Percentiles rank a stretch among this genome's conserved stretches.
Evolutionary conservation across 1,284 basidiomycete species (phyloP).

Genomic region (Puccinia sorghi): DNA sequence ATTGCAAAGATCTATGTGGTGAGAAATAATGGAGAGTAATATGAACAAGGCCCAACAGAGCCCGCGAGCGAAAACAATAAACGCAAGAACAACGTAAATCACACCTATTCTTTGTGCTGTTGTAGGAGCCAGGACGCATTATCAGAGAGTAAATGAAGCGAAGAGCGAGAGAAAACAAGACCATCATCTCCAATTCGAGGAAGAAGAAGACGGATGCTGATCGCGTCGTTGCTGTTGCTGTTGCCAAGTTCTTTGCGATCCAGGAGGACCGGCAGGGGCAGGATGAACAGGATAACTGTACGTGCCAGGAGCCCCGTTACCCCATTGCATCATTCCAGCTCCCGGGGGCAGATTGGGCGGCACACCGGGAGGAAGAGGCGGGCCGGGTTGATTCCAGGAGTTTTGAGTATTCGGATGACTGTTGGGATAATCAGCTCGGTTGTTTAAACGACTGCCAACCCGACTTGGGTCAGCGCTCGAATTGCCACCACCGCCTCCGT

Average conservation of each 20-base stretch:
- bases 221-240: conserved; percentile 9
- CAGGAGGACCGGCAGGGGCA: neutral
- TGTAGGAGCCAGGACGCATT: neutral
- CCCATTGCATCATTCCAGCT: neutral
- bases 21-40: neutral
- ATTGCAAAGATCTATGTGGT: neutral
- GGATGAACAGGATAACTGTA: neutral
- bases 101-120: too few species aligned
- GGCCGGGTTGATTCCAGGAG: neutral
- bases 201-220: conserved; percentile 7
- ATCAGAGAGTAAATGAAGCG: neutral
- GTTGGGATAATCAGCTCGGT: conserved; percentile 7
- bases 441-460: conserved; percentile 39
- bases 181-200: neutral
- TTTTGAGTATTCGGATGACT: neutral
- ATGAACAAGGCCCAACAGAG: too few species aligned
- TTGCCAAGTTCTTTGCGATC: neutral
- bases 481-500: conserved; percentile 7
- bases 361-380: neutral
- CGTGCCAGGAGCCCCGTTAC: neutral
- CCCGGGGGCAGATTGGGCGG: conserved; percentile 7
- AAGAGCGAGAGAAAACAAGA: neutral
- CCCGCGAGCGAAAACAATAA: neutral
- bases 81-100: neutral
- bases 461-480: conserved; percentile 34